Evolutionary conservation across 257 asterid genomes (phyloP), one percentile per base, ranked within the genome.

Genomic region (Plantago ovata): DNA sequence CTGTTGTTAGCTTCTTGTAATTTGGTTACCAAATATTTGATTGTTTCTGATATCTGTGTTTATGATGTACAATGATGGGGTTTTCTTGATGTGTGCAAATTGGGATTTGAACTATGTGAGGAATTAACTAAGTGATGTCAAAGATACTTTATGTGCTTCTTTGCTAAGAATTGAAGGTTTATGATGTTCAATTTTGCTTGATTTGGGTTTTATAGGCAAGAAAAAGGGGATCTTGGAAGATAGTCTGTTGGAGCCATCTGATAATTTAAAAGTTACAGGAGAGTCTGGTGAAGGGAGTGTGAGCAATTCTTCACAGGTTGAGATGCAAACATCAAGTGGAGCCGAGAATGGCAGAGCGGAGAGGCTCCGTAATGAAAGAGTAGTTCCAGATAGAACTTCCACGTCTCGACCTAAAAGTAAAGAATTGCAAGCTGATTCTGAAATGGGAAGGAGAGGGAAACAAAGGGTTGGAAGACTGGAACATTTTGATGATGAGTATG

Each of bases 141-240:
- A 45, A 42, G 22, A 8, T 15, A 10, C 23, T 39, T 9, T 50
- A 45, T 55, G 38, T 40, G 40, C 61, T 61, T 38, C 7, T 58
- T 48, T 23, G 28, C 39, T 20, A 23, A 43, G 45, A 36, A 32
- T 14, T 24, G 28, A 13, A 23, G 13, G 45, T 63, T 41, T 65
- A 36, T n/a, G 13, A 53, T 15, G 14, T 28, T 40, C 47, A 53
- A 59, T 56, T 60, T 15, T 63, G 56, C 49, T 67, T 68, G 21
- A 40, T 62, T 68, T 75, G 21, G 61, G 52, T 69, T 69, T 23
- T 53, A 38, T 87, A 91, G 98, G 94, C 0, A 81, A 84, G 45
- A 79, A 65, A 64, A 81, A 74, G 66, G 96, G 76, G 65, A 24
- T 58, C 64, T 14, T 67, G 56, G 86, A 78, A 14, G 94, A 78